Base-by-base conservation (phyloP, 2,329 filamentous ascomycete species). In the Colletotrichum sp. region DNA sequence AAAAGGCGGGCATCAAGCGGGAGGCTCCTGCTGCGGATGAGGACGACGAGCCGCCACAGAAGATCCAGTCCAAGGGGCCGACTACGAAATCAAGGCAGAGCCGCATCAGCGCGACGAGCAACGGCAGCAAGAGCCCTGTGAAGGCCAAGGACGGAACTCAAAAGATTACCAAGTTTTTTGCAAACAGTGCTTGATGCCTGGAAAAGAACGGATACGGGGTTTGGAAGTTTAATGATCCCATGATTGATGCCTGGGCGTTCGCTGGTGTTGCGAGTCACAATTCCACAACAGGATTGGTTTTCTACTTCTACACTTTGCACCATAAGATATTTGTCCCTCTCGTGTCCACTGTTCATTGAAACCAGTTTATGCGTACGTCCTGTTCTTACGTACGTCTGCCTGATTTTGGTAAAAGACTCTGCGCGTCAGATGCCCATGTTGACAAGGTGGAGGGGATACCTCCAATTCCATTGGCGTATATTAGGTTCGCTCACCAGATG, bases 121-220 rank as follows among this genome's bases (percentile, higher is more conserved):
- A 89, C 60, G 80, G 80, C 16, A 81, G 75, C 4, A 86, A 80
- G 68, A 84, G 82, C 36, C 82, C 83, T 6, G 77, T 60, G 7
- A 86, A 85, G 72, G 8, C 66, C 72, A 83, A 80, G 72, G 77
- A 79, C 6, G 85, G 85, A 4, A 85, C 82, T 21, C 86, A 85
- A 75, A 90, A 89, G 79, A 88, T 88, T 30, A 88, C 86, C 0
- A 87, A 85, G 74, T 88, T 88, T 77, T 88, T 88, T 77, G 83
- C 81, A 26, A 87, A 86, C 68, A 86, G 85, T 74, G 83, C 86
- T 12, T 88, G 79, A 84, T 43, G 6, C 16, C 30, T 58, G 21
- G 24, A 18, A 26, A 26, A 30, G 15, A 26, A 30, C 1, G 55
- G 55, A 58, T 26, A 26, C 55, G 55, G 55, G 55, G 16, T 30